These are phyloP conservation scores for Dactylellina sp. DNA, from an alignment of 2,329 filamentous ascomycete genomes.

Conservation along the genomic window DNA sequence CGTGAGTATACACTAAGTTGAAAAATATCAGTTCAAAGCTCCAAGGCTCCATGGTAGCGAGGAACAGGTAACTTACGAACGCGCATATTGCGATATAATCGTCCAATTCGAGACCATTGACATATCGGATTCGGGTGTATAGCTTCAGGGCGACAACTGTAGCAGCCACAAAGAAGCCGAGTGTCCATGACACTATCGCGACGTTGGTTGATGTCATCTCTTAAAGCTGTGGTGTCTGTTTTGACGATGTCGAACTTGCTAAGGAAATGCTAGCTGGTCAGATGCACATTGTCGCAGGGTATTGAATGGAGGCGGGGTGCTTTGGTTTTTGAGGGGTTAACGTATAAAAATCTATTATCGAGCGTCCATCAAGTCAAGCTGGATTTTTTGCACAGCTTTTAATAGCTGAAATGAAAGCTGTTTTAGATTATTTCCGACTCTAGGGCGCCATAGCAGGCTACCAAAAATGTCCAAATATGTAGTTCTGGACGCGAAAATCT, in stretches of 20 bases:
- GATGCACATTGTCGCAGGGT: too few relatives aligned
- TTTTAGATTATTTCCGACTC: slow-evolving; percentile 1
- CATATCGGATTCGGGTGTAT: slow-evolving; percentile 46
- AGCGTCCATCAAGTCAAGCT: too few relatives aligned
- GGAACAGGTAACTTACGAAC: slow-evolving; percentile 1
- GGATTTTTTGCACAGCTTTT: not conserved
- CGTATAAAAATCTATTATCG: too few relatives aligned
- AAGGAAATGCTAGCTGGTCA: not conserved
- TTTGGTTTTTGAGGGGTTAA: too few relatives aligned
- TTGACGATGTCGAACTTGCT: not conserved
- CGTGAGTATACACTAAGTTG: slow-evolving; percentile 20
- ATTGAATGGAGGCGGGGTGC: not conserved
- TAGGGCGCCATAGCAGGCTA: slow-evolving; percentile 12
- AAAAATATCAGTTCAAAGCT: not conserved
- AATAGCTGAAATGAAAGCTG: not conserved
- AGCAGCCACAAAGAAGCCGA: slow-evolving; percentile 22
- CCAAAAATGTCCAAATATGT: slow-evolving; percentile 16
- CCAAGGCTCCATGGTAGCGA: not conserved
- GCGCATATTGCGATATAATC: slow-evolving; percentile 41
- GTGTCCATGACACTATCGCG: slow-evolving; percentile 38
- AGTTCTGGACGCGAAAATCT: slow-evolving; percentile 12
- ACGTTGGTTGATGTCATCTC: slow-evolving; percentile 40
- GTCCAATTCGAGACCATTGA: slow-evolving; percentile 39
- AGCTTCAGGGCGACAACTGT: slow-evolving; percentile 29
- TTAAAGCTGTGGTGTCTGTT: not conserved